A percentile compares a stretch with the other conserved stretches of the same genome.
Conservation (phyloP, 306 rosid genomes). For the Prunus salicina region DNA sequence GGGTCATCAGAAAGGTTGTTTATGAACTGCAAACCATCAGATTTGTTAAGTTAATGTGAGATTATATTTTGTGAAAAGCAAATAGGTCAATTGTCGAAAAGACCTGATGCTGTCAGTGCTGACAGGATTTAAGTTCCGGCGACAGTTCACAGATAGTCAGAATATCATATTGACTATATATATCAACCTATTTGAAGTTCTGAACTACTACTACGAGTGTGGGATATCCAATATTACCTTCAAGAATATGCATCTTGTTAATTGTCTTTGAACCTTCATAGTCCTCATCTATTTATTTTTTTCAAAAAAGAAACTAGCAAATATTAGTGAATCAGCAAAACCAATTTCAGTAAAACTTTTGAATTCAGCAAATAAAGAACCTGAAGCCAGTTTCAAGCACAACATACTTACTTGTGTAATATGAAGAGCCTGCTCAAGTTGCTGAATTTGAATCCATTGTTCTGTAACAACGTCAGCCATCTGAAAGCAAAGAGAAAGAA, state of each 20-base stretch:
- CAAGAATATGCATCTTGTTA: conserved; percentile 56
- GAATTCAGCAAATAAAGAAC: not conserved
- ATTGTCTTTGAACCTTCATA: conserved; percentile 41
- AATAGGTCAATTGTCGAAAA: not conserved
- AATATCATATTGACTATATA: not conserved
- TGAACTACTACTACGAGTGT: not conserved
- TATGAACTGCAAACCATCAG: conserved; percentile 43
- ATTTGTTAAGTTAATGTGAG: conserved; percentile 3
- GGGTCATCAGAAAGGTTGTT: conserved; percentile 37
- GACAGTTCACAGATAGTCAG: not conserved
- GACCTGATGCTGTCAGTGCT: not conserved
- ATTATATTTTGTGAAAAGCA: conserved; percentile 5
- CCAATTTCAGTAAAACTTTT: not conserved
- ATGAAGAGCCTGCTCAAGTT: conserved; percentile 96
- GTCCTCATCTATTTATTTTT: conserved; percentile 44
- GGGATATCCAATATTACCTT: conserved; percentile 38
- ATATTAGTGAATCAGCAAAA: conserved; percentile 20
- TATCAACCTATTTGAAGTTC: not conserved
- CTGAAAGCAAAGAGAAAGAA: conserved; percentile 44
- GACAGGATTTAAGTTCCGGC: not conserved
- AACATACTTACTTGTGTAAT: conserved; percentile 46
- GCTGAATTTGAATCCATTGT: conserved; percentile 89
- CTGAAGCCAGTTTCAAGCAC: not conserved
- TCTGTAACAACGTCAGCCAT: conserved; percentile 70
- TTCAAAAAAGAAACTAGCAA: not conserved